Evolutionary conservation across 2,329 filamentous ascomycete species (phyloP), one percentile per base, ranked within the genome.

Genomic region (Colletotrichum kahawae): DNA sequence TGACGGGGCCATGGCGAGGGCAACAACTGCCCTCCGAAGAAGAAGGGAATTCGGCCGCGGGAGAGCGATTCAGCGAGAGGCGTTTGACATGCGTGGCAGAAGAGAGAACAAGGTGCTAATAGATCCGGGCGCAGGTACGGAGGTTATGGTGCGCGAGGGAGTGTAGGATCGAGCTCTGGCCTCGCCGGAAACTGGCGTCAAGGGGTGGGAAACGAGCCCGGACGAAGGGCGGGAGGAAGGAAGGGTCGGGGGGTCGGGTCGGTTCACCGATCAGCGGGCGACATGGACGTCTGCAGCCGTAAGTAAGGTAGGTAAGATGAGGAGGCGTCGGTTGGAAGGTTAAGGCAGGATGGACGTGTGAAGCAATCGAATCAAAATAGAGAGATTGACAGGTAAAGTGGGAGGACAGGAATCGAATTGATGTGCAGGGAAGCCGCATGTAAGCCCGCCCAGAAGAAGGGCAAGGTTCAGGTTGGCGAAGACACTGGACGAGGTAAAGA

Each of bases 1-100:
- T 57, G 93, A 86, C 38, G 90, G 89, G 71, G 90, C 87, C 90
- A 92, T 92, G 78, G 73, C 71, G 63, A 78, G 67, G 18, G 60
- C 27, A 33, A 18, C 16, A n/a, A 66, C 72, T 69, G 48, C 43
- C 43, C 75, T 59, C 65, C 67, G 75, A 62, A 71, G 68, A 38
- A 29, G 51, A 43, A 54, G 36, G 36, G 21, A 65, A 33, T 18
- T 72, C 34, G 54, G 64, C 59, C 73, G 43, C 63, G 56, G 38
- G 57, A 33, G 56, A 56, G 31, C 62, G 54, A 27, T 34, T 71
- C 29, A 72, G 57, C 56, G 38, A 48, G 21, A 64, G 18, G 36
- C 10, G 18, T 13, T 43, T 16, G 29, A 57, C 63, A 64, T 75
- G 57, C 54, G 66, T 31, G 34, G 21, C 7, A 27, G 24, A 14